These are phyloP conservation scores for Periconia digitata DNA, from an alignment of 2,329 filamentous ascomycete genomes.

Conservation along the genomic window DNA sequence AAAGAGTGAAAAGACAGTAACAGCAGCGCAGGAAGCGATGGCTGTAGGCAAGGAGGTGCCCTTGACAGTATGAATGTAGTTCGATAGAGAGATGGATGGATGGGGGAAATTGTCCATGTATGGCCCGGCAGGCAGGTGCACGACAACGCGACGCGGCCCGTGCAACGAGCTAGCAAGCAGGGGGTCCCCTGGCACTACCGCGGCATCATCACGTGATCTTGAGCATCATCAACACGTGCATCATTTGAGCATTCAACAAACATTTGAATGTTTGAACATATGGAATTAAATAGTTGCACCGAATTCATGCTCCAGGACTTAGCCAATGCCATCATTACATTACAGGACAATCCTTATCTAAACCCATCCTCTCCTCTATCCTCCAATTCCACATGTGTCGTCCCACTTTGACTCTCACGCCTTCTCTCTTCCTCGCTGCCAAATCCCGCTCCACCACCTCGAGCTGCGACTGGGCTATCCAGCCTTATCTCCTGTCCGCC, in stretches of 20 bases:
- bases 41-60: conserved; percentile 1
- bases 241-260: too few species aligned
- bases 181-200: too few species aligned
- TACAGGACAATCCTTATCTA: too few species aligned
- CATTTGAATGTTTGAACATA: too few species aligned
- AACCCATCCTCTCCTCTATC: conserved; percentile 17
- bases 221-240: conserved; percentile 1
- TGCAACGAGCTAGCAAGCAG: too few species aligned
- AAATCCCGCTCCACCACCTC: not conserved
- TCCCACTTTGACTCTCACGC: conserved; percentile 11
- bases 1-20: conserved; percentile 8
- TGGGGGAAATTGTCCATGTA: not conserved
- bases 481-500: conserved; percentile 26
- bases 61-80: too few species aligned
- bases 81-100: not conserved
- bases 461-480: conserved; percentile 20
- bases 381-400: conserved; percentile 23
- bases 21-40: conserved; percentile 20
- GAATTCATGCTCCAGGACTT: too few species aligned
- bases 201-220: conserved; percentile 8
- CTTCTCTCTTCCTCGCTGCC: conserved; percentile 4
- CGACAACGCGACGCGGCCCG: conserved; percentile 5
- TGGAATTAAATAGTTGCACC: too few species aligned
- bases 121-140: not conserved
- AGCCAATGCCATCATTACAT: too few species aligned